Evolutionary conservation across 768 basidiomycete genomes (phyloP).

Genomic region (Albatrellus ellisii): DNA sequence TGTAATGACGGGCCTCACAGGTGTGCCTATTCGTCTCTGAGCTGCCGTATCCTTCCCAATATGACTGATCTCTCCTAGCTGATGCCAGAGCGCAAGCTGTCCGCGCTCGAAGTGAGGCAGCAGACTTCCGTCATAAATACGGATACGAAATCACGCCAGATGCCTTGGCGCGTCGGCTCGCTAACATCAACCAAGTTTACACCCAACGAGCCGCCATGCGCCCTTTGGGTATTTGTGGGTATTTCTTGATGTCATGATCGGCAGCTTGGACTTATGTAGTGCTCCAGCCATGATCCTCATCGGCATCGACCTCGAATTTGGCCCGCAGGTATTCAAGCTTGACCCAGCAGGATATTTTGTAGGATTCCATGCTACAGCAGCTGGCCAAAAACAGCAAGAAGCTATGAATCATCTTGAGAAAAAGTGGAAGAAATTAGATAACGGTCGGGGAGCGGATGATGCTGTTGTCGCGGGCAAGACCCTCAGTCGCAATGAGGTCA

Average conservation of each 20-base stretch:
- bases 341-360: slow-evolving; percentile 99
- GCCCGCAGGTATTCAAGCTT: slow-evolving; percentile 96
- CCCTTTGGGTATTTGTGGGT: slow-evolving; percentile 85
- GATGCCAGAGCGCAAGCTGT: slow-evolving; percentile 85
- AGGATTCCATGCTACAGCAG: slow-evolving; percentile 93
- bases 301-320: slow-evolving; percentile 79
- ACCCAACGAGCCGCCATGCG: slow-evolving; percentile 97
- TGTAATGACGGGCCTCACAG: slow-evolving; percentile 95
- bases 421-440: slow-evolving; percentile 93
- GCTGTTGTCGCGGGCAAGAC: slow-evolving; percentile 61
- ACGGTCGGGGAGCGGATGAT: slow-evolving; percentile 68
- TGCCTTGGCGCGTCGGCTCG: slow-evolving; percentile 85
- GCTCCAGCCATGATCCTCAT: slow-evolving; percentile 86
- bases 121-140: slow-evolving; percentile 89
- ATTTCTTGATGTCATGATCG: not conserved
- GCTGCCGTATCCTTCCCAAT: not conserved
- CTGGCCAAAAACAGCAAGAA: slow-evolving; percentile 96
- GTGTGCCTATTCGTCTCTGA: slow-evolving; percentile 28
- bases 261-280: not conserved
- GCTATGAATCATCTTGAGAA: slow-evolving; percentile 98
- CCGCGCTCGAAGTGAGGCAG: slow-evolving; percentile 81
- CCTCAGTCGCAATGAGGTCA: slow-evolving; percentile 64
- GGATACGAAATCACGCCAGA: slow-evolving; percentile 98
- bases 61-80: slow-evolving; percentile 31
- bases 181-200: slow-evolving; percentile 98